These are phyloP conservation scores for Paraphoma sp. DNA, from an alignment of 2,329 filamentous ascomycete genomes.

Conservation along the genomic window DNA sequence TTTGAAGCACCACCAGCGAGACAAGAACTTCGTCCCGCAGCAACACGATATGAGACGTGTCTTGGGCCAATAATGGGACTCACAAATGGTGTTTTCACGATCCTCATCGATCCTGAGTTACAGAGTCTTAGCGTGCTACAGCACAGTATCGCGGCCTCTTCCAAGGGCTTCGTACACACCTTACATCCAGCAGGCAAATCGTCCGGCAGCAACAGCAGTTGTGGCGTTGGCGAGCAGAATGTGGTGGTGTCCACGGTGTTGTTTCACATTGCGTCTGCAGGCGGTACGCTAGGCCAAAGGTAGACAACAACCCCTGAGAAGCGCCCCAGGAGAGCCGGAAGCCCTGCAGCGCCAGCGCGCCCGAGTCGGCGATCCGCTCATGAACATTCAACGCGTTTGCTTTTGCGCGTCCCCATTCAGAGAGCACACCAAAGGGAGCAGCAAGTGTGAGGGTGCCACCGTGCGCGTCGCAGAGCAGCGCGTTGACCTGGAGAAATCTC, in stretches of 20 bases:
- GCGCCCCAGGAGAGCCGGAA: slow-evolving; percentile 21
- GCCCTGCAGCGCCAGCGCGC: slow-evolving; percentile 37
- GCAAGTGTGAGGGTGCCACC: slow-evolving; percentile 3
- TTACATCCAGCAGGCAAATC: not conserved
- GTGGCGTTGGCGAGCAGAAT: slow-evolving; percentile 43
- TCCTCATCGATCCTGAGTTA: slow-evolving; percentile 13
- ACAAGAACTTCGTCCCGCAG: not conserved
- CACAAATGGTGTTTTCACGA: not conserved
- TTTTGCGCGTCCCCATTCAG: not conserved
- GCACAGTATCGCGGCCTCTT: slow-evolving; percentile 18
- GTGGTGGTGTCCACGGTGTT: slow-evolving; percentile 13
- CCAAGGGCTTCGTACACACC: slow-evolving; percentile 12
- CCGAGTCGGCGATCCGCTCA: slow-evolving; percentile 31
- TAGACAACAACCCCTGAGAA: slow-evolving; percentile 26
- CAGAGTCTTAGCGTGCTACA: slow-evolving; percentile 7
- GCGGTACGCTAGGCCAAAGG: slow-evolving; percentile 13
- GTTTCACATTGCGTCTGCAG: slow-evolving; percentile 41
- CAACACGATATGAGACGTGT: slow-evolving; percentile 33
- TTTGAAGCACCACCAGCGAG: not conserved
- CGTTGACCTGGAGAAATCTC: slow-evolving; percentile 25
- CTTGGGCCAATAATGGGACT: slow-evolving; percentile 24
- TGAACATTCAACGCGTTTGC: slow-evolving; percentile 14
- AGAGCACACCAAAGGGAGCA: slow-evolving; percentile 5
- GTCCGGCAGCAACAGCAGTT: slow-evolving; percentile 18
- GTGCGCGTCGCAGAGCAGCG: slow-evolving; percentile 11